These are phyloP conservation scores for Cyclotella baltica DNA, from an alignment of 108 stramenopile species.

Conservation along the genomic window DNA sequence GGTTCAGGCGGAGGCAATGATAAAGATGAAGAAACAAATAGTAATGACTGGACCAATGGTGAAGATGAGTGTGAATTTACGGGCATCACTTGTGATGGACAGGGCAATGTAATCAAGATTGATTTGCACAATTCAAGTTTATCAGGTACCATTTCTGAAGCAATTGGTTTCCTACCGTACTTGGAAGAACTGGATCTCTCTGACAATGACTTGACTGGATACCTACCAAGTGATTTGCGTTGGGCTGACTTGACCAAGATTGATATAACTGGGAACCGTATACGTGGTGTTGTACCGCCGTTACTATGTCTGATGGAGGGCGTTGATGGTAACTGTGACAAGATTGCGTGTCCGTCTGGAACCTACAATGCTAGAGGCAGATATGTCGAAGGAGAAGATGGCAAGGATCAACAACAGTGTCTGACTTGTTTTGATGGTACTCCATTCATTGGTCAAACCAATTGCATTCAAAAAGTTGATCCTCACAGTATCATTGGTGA, in stretches of 20 bases:
- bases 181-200: slow-evolving; percentile 61
- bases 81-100: slow-evolving; percentile 62
- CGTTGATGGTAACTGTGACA: slow-evolving; percentile 64
- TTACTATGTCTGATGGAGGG: slow-evolving; percentile 58
- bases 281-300: slow-evolving; percentile 63
- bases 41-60: slow-evolving; percentile 35
- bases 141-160: slow-evolving; percentile 58
- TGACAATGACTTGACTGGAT: slow-evolving; percentile 60
- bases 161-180: slow-evolving; percentile 53
- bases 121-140: slow-evolving; percentile 43
- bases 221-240: slow-evolving; percentile 59
- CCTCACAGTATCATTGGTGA: neutral
- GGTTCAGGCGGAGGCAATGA: slow-evolving; percentile 25
- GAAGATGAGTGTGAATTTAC: slow-evolving; percentile 51
- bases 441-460: slow-evolving; percentile 7
- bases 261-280: slow-evolving; percentile 57
- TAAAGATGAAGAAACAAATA: no score
- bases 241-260: slow-evolving; percentile 58
- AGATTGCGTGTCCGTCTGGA: slow-evolving; percentile 50
- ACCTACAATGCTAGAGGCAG: slow-evolving; percentile 41
- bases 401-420: slow-evolving; percentile 11
- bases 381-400: slow-evolving; percentile 11
- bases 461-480: neutral
- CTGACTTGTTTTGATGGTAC: slow-evolving; percentile 23
- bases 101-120: slow-evolving; percentile 49